Percentiles rank a stretch among this genome's conserved stretches.
Conservation (phyloP, 73 alveolate genomes). For the Tetrahymena malaccensis region DNA sequence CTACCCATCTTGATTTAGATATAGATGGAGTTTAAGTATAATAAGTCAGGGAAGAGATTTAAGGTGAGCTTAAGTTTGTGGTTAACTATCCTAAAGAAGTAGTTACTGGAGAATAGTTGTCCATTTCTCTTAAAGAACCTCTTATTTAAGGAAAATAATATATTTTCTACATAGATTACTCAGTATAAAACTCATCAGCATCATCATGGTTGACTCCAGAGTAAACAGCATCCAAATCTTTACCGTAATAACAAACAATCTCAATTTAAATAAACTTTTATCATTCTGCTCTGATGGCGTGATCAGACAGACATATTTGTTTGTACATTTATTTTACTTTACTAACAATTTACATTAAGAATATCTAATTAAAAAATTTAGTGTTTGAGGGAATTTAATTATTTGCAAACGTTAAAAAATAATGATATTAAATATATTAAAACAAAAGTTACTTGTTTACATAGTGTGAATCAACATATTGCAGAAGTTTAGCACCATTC, state of each 20-base stretch:
- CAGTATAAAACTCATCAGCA: neutral
- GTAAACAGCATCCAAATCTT: neutral
- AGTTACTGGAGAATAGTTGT: neutral
- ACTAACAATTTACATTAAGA: neutral
- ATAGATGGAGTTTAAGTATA: neutral
- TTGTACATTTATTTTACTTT: no score
- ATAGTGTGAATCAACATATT: slow-evolving; percentile 75
- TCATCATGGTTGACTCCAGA: neutral
- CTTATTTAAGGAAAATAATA: neutral
- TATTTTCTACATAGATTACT: neutral
- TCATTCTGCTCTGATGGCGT: no score
- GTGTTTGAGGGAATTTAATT: no score
- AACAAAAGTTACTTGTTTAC: slow-evolving; percentile 60
- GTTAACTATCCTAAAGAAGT: neutral
- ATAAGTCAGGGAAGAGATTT: neutral
- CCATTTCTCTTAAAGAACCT: neutral
- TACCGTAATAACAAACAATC: neutral
- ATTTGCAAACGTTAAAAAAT: no score
- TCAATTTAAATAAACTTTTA: neutral
- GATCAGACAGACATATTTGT: no score
- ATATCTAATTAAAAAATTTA: no score
- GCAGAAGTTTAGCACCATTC: slow-evolving; percentile 82
- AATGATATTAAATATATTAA: neutral
- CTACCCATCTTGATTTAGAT: neutral
- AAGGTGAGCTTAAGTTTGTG: neutral